Percentiles rank a stretch among this genome's conserved stretches.
phyloP scores from a whole-genome alignment of 108 stramenopile genomes.

The Epipyxis sp. region DNA sequence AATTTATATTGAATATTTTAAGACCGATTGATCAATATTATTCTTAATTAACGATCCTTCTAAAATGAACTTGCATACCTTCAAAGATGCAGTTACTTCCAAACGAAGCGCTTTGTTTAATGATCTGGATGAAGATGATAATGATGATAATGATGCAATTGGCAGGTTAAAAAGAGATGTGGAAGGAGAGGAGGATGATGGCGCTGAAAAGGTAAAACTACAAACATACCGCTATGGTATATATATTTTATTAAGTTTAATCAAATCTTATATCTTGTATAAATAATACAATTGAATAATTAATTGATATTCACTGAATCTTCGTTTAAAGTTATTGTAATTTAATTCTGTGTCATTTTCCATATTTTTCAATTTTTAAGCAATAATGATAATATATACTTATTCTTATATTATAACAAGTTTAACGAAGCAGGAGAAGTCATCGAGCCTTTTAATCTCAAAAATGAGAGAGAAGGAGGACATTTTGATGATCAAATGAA shows the following conservation, averaged over 20 bases:
- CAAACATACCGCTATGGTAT: too few relatives aligned
- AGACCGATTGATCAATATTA: constrained; percentile 11
- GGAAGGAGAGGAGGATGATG: constrained; percentile 52
- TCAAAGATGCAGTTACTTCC: constrained; percentile 20
- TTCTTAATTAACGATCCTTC: background rate
- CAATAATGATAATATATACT: background rate
- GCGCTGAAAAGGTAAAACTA: constrained; percentile 26
- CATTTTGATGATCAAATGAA: constrained; percentile 54
- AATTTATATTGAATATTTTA: too few relatives aligned
- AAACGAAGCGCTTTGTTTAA: background rate
- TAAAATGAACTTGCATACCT: constrained; percentile 30
- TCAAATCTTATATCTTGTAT: too few relatives aligned
- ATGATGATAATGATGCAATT: constrained; percentile 44
- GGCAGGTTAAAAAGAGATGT: constrained; percentile 39
- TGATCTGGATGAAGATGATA: constrained; percentile 34
- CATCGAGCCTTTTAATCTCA: constrained; percentile 53
- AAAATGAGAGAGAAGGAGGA: constrained; percentile 47
- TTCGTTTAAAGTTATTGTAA: constrained; percentile 17
- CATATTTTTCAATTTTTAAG: background rate
- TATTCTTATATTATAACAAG: background rate
- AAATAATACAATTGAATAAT: too few relatives aligned
- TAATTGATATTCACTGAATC: too few relatives aligned
- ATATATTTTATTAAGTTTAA: too few relatives aligned
- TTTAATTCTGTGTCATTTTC: background rate
- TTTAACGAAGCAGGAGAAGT: constrained; percentile 52